These are phyloP conservation scores for Anastatica hierochuntica DNA, from an alignment of 345 rosid species.

Conservation along the genomic window DNA sequence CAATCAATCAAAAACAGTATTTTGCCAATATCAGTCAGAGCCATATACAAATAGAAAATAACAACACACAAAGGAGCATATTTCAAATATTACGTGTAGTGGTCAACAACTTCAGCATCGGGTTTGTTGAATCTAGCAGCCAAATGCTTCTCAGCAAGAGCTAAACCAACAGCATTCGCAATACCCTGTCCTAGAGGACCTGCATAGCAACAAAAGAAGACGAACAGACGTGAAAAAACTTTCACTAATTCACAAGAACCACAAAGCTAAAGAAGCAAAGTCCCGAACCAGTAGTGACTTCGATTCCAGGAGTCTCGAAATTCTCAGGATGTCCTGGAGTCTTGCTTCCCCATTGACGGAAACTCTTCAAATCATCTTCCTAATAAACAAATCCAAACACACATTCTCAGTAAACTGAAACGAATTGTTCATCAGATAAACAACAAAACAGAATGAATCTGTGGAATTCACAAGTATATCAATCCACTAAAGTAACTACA, in stretches of 20 bases:
- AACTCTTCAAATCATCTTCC: constrained; percentile 89
- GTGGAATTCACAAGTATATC: too few relatives aligned
- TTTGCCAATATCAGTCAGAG: neutral
- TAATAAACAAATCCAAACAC: constrained; percentile 21
- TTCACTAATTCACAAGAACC: too few relatives aligned
- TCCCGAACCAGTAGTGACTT: constrained; percentile 89
- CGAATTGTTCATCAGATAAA: too few relatives aligned
- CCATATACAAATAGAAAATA: neutral
- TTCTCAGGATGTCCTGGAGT: constrained; percentile 99
- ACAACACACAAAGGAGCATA: neutral
- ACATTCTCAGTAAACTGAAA: neutral
- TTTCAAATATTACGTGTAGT: constrained; percentile 56
- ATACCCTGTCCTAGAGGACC: constrained; percentile 96
- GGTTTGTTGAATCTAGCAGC: constrained; percentile 92
- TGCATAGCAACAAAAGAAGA: constrained; percentile 19
- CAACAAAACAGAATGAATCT: too few relatives aligned
- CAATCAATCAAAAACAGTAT: neutral
- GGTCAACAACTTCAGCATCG: constrained; percentile 66
- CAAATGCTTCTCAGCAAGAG: constrained; percentile 86
- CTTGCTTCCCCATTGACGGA: constrained; percentile 91
- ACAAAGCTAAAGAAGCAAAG: neutral
- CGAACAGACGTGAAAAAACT: neutral
- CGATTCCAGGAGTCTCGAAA: constrained; percentile 97
- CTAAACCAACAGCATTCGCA: constrained; percentile 92
- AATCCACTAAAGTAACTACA: neutral